Conservation (phyloP, 371 early-diverging fungal genomes). For the Mortierella polycephala region DNA sequence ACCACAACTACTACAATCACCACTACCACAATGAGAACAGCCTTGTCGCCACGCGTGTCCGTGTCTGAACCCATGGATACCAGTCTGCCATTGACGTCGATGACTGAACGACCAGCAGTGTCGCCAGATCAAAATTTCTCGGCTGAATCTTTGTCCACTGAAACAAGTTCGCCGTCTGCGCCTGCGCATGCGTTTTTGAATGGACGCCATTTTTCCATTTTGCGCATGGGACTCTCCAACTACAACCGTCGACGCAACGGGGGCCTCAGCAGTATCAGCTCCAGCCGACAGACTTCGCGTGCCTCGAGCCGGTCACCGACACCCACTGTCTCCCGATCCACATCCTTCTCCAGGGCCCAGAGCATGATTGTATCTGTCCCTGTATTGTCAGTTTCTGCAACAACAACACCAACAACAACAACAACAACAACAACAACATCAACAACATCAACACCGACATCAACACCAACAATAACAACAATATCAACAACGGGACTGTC, state of each 20-base stretch:
- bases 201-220: slow-evolving; percentile 12
- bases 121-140: no score
- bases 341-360: background rate
- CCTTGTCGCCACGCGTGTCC: background rate
- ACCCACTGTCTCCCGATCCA: slow-evolving; percentile 1
- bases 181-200: background rate
- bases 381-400: background rate
- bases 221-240: slow-evolving; percentile 7
- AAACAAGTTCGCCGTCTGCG: background rate
- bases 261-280: background rate
- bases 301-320: background rate
- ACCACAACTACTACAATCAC: slow-evolving; percentile 32
- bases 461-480: slow-evolving; percentile 2
- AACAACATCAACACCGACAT: background rate
- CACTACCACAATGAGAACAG: slow-evolving; percentile 23
- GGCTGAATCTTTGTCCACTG: background rate
- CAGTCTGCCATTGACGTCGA: no score
- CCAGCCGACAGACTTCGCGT: slow-evolving; percentile 4
- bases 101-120: no score
- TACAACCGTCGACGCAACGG: background rate
- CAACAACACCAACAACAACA: background rate
- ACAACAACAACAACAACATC: background rate
- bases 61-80: background rate
- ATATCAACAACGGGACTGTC: no score
- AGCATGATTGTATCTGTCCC: background rate